Conservation (phyloP, 768 basidiomycete species). For the Mycena capillaripes region DNA sequence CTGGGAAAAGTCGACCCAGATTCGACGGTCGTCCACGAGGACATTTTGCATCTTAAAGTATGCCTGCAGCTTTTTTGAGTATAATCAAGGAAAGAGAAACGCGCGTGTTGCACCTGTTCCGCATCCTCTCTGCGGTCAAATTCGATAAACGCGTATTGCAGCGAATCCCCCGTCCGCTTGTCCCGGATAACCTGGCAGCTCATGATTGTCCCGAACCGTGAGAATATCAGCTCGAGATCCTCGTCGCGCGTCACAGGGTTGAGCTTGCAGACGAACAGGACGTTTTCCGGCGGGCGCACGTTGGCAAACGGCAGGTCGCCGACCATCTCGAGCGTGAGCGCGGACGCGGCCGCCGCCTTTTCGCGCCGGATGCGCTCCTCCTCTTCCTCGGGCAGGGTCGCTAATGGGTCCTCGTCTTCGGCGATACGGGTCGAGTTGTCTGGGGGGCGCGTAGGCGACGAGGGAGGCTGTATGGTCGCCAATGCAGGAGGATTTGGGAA, state of each 20-base stretch:
- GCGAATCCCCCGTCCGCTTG: slow-evolving; percentile 94
- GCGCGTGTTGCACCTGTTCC: slow-evolving; percentile 90
- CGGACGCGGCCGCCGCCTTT: slow-evolving; percentile 92
- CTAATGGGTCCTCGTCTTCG: slow-evolving; percentile 93
- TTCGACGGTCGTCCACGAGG: slow-evolving; percentile 94
- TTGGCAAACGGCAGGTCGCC: slow-evolving; percentile 98
- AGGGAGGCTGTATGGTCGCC: slow-evolving; percentile 67
- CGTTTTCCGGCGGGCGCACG: slow-evolving; percentile 97
- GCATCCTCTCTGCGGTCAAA: slow-evolving; percentile 95
- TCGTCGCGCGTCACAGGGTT: slow-evolving; percentile 96
- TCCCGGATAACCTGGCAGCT: slow-evolving; percentile 98
- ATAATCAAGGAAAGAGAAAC: neutral
- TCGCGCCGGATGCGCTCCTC: slow-evolving; percentile 85
- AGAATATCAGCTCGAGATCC: slow-evolving; percentile 97
- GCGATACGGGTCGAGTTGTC: slow-evolving; percentile 92
- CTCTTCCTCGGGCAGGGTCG: slow-evolving; percentile 87
- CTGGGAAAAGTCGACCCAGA: slow-evolving; percentile 99
- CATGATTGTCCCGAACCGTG: slow-evolving; percentile 94
- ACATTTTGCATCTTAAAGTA: slow-evolving; percentile 99
- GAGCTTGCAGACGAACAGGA: slow-evolving; percentile 98
- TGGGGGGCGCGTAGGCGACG: slow-evolving; percentile 84
- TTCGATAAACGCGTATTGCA: slow-evolving; percentile 99
- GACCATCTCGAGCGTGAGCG: slow-evolving; percentile 98
- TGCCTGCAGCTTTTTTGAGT: no score
- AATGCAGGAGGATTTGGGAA: slow-evolving; percentile 90